phyloP scores from a whole-genome alignment of 768 basidiomycete genomes.

The Albatrellus ellisii region DNA sequence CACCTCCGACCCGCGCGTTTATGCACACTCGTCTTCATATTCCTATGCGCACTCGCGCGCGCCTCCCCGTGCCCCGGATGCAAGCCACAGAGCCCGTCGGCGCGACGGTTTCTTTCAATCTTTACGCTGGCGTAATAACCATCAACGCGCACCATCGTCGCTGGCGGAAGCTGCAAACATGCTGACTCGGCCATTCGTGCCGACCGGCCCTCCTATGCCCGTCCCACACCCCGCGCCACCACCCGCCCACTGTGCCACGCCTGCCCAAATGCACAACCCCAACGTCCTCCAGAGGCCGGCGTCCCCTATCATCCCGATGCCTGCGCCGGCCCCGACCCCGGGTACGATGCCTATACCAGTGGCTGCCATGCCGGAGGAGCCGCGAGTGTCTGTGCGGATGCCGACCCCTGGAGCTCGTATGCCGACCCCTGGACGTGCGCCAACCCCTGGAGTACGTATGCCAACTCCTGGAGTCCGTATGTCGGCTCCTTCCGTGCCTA shows the following conservation, averaged over 20 bases:
- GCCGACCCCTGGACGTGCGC: background rate
- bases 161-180: background rate
- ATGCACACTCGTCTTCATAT: too few relatives aligned
- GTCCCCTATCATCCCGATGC: conserved; percentile 1
- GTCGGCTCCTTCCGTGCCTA: conserved; percentile 3
- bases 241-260: too few relatives aligned
- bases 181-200: background rate
- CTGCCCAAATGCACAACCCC: too few relatives aligned
- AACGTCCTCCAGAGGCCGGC: background rate
- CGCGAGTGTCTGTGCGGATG: background rate
- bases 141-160: background rate
- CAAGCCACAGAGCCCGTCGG: background rate
- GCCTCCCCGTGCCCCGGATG: background rate
- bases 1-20: background rate
- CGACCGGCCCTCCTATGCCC: too few relatives aligned
- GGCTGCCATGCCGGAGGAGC: background rate
- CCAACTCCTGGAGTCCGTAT: background rate
- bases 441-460: conserved; percentile 5
- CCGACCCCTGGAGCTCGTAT: background rate
- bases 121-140: background rate
- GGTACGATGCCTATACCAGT: background rate
- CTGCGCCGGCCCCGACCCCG: background rate
- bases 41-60: background rate
- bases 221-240: too few relatives aligned
- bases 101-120: conserved; percentile 4